A percentile compares a stretch with the other conserved stretches of the same genome.
Evolutionary conservation across 345 rosid species (phyloP).

Genomic region (Punica granatum): DNA sequence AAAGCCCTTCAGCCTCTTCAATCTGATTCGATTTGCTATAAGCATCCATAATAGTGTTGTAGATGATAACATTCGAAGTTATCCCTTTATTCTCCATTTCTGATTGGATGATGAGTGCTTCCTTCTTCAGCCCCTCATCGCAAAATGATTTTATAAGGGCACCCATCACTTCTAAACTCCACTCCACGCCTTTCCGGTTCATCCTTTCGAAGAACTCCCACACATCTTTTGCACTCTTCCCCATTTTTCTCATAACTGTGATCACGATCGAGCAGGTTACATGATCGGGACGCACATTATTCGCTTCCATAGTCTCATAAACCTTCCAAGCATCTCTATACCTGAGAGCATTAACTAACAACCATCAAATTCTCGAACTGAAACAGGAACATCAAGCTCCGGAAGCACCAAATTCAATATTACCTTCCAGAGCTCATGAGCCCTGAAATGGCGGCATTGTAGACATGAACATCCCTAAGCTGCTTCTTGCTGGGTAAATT

Average conservation of each 20-base stretch:
- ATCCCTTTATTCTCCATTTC: constrained; percentile 91
- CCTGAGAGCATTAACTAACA: constrained; percentile 23
- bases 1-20: constrained; percentile 85
- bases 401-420: background rate
- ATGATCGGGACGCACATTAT: constrained; percentile 50
- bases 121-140: constrained; percentile 70
- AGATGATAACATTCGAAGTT: constrained; percentile 50
- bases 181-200: constrained; percentile 64
- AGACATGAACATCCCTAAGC: constrained; percentile 61
- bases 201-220: constrained; percentile 74
- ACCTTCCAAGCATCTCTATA: constrained; percentile 67
- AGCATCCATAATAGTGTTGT: constrained; percentile 79
- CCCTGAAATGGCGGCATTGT: constrained; percentile 70
- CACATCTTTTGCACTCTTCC: constrained; percentile 61
- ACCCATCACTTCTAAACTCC: constrained; percentile 68
- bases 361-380: background rate
- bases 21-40: constrained; percentile 56
- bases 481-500: constrained; percentile 55
- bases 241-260: constrained; percentile 57
- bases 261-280: constrained; percentile 76
- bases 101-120: constrained; percentile 65
- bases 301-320: constrained; percentile 54
- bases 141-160: constrained; percentile 74
- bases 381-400: too few species aligned
- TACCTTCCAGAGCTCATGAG: constrained; percentile 60